These are phyloP conservation scores for Ophiostoma quercus DNA, from an alignment of 2,329 filamentous ascomycete species.

Conservation along the genomic window DNA sequence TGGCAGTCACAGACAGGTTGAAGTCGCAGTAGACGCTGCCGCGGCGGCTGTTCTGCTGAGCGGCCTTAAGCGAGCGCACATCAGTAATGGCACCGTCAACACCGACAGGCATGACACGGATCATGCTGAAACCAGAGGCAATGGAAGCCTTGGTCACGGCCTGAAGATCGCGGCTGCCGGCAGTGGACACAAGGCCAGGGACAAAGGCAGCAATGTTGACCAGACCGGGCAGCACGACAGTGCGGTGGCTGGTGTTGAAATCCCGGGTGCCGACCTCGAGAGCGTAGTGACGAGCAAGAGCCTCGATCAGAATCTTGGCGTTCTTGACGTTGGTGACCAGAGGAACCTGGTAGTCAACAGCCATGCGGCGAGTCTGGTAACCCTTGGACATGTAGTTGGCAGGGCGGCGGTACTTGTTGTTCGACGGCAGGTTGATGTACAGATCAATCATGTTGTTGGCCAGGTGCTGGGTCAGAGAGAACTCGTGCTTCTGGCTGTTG, in stretches of 20 bases:
- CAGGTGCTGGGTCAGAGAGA: conserved; percentile 92
- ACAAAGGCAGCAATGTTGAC: conserved; percentile 79
- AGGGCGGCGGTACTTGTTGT: conserved; percentile 91
- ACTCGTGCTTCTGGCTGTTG: conserved; percentile 80
- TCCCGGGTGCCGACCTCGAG: conserved; percentile 78
- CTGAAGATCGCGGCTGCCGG: conserved; percentile 63
- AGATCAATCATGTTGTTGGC: conserved; percentile 97
- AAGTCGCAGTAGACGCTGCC: conserved; percentile 65
- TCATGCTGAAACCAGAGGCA: conserved; percentile 72
- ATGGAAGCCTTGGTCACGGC: conserved; percentile 67
- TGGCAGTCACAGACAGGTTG: conserved; percentile 73
- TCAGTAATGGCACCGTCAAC: conserved; percentile 68
- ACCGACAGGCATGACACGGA: conserved; percentile 71
- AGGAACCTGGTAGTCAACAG: conserved; percentile 93
- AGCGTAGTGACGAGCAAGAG: conserved; percentile 82
- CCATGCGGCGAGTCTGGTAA: conserved; percentile 94
- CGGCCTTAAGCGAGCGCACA: conserved; percentile 62
- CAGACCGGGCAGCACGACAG: conserved; percentile 65
- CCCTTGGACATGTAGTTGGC: conserved; percentile 99
- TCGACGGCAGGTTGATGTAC: conserved; percentile 99
- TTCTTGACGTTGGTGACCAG: conserved; percentile 99
- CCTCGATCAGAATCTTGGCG: conserved; percentile 93
- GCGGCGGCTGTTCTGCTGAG: conserved; percentile 64
- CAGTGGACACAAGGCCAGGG: conserved; percentile 60
- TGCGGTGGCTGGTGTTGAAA: conserved; percentile 84